phyloP scores from a whole-genome alignment of 371 early-diverging fungal genomes.

The Zopfochytrium polystomum region DNA sequence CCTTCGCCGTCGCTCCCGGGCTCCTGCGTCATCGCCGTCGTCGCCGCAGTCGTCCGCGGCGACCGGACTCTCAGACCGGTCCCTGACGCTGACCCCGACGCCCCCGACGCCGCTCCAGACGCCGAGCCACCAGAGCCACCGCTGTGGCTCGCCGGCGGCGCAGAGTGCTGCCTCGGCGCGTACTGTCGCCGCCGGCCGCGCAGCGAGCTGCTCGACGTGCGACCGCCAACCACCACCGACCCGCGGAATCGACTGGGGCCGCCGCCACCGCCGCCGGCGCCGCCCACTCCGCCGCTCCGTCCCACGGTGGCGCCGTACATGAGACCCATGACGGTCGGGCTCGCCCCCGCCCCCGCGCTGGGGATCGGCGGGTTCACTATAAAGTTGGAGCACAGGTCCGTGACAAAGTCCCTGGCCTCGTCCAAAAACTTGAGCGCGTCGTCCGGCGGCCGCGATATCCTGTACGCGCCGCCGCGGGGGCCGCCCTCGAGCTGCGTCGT shows the following conservation, averaged over 20 bases:
- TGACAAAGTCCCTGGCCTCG: conserved; percentile 25
- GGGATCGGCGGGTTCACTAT: too few species aligned
- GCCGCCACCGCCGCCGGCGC: neutral
- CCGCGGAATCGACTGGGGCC: neutral
- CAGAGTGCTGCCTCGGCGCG: neutral
- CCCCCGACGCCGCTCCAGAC: too few species aligned
- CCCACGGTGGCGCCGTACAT: neutral
- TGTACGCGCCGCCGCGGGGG: conserved; percentile 43
- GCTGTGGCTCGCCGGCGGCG: conserved; percentile 2
- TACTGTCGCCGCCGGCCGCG: neutral
- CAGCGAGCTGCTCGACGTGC: neutral
- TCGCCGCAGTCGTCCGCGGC: too few species aligned
- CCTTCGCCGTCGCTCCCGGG: too few species aligned
- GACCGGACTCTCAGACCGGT: too few species aligned
- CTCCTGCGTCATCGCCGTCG: too few species aligned
- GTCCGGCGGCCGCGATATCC: conserved; percentile 35
- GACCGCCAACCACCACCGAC: neutral
- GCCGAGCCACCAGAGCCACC: conserved; percentile 1
- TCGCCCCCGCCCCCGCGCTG: neutral
- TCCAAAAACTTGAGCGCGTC: conserved; percentile 38
- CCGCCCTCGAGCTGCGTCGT: conserved; percentile 47
- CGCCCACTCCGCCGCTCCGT: neutral
- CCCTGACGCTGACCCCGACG: too few species aligned
- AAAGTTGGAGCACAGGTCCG: conserved; percentile 24
- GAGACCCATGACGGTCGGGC: neutral